Evolutionary conservation across 192 early-diverging fungal genomes (phyloP), one percentile per base, ranked within the genome.

Genomic region (Dimargaris cristalligena): DNA sequence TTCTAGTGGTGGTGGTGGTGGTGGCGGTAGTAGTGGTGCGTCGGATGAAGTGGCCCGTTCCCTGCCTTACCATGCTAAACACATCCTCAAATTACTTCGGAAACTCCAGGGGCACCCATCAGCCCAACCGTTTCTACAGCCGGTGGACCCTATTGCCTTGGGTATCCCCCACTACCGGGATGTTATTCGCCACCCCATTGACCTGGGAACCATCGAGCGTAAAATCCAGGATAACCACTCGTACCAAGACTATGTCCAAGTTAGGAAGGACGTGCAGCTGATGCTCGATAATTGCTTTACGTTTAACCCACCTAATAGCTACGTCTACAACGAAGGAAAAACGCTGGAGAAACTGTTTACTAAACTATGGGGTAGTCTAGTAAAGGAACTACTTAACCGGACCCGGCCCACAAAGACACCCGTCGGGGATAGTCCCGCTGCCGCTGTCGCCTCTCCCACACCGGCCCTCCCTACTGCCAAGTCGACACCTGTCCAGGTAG

Each of bases 91-190:
- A 1, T 55, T 75, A 10, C 45, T 64, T 32, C 75, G 72, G 29
- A 74, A 65, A 1, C 51, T 86, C 20, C 81, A 78, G 57, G 63
- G 65, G 0, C 73, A 75, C 33, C 74, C 78, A 2, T 65, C 74
- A 9, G 78, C 84, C 1, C 67, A 72, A 9, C 74, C 81, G 48
- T 86, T 88, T 50, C 62, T 80, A 45, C 72, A 77, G 31, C 86
- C 86, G 22, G 84, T 89, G 0, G 84, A 89, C 52, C 74, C 80
- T 0, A 32, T 73, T n/a, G 60, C 52, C 25, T 71, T 77, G 29
- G 73, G 72, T 22, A 71, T 86, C 32, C 83, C 84, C 0, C 74
- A 74, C 14, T 89, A 89, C 58, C 63, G 62, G 18, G 74, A 79
- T 34, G 59, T 86, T 0, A 66, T 70, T 47, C 65, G 60, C 49